Base-by-base conservation (phyloP, 2,329 filamentous ascomycete species). In the Periglandula ipomoeae region DNA sequence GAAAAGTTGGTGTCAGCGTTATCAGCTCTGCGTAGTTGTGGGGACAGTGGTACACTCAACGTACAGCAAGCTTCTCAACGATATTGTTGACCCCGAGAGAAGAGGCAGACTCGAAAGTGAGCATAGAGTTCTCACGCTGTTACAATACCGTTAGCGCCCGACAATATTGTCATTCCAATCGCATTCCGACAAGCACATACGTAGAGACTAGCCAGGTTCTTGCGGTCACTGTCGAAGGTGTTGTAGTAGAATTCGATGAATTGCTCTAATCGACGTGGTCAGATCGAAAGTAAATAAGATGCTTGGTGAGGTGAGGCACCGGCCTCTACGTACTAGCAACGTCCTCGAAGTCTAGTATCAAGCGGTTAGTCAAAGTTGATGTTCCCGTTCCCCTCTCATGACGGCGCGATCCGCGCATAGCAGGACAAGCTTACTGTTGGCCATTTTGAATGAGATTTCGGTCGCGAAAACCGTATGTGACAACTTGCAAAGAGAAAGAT, bases 161-260 rank as follows among this genome's bases (percentile, higher is more conserved):
- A 11, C 35, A 11, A 5, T 30, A 6, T 20, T 13, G 30, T n/a
- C 9, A 23, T 24, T 24, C 13, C 17, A 15, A 24, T 30, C 30
- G 17, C 9, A 23, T 20, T 30, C 24, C 35, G 24, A n/a, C n/a
- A 23, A 6, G n/a, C 24, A 61, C 86, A 64, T 80, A 95, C 91
- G 75, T 96, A 97, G 72, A 96, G 87, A 53, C 70, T 62, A 13
- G 68, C 70, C 39, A 96, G 78, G 46, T 65, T 60, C 49, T 70
- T 69, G 61, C 89, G 84, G 69, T 90, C 76, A 53, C 63, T 55
- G 67, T 95, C 89, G 70, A 96, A 95, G 52, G 82, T 84, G 62
- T 84, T 75, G 79, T 95, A 96, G 81, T 96, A 97, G 76, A 85
- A 91, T 52, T 83, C 65, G 57, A 91, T 84, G 70, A 97, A 96